Evolutionary conservation across 139 green algal genomes (phyloP), one percentile per base, ranked within the genome.

Genomic region (Chlorella sp.): DNA sequence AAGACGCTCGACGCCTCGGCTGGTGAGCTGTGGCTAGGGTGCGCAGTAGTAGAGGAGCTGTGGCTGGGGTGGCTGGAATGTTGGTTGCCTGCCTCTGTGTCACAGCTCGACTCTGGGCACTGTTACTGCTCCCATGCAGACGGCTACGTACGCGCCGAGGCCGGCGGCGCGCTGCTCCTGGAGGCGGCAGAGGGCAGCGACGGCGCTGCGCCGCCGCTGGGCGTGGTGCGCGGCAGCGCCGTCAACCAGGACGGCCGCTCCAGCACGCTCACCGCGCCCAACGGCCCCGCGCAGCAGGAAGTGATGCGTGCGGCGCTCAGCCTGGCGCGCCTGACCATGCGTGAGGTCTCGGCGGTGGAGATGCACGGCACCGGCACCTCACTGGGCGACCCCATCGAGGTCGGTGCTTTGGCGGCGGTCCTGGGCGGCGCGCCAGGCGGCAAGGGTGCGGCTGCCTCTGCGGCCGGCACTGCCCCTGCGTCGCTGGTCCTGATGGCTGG

Each of bases 351-450:
- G 35, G 71, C 51, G 12, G 60, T 93, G 63, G 58, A 86, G 64
- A 81, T 92, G 87, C 88, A 92, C 43, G 88, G 88, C 41, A 91
- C 89, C 8, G 91, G 91, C 48, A 95, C 92, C 11, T 35, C 84
- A 1, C 85, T 95, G 56, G 88, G 93, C 8, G 93, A 97, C 63
- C 91, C 93, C 60, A 97, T 97, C 33, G 93, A 97, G 73, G 73
- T 94, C 5, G 91, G 91, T 0, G 93, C 91, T 21, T 70, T 85
- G 45, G 66, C 63, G 27, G 77, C 82, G 31, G 69, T 78, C 45
- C 42, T 82, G 48, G 73, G 82, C 46, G 74, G 76, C 0, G 59
- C 72, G 9, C 82, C 74, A 21, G 79, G 40, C 31, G 40, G 58
- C 14, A 53, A 1, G 7, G 63, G n/a, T n/a, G n/a, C n/a, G n/a